Evolutionary conservation across 1,284 basidiomycete genomes (phyloP).

Genomic region (Farysia itapuensis): DNA sequence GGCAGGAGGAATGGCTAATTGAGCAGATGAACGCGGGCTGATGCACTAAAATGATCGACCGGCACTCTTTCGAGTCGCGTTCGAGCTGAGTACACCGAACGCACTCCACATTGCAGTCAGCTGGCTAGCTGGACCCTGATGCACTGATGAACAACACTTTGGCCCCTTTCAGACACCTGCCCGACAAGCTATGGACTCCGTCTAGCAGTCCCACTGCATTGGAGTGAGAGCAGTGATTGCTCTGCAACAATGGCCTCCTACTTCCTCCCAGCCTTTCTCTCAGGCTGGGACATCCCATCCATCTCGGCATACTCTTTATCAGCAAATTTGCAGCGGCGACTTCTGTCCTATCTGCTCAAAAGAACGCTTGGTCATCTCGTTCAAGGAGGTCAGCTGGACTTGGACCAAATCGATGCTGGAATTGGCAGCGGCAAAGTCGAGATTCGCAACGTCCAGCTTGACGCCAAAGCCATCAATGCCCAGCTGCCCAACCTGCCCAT

Average conservation of each 20-base stretch:
- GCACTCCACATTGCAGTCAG: no score
- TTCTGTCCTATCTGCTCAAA: constrained; percentile 84
- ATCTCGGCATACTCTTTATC: constrained; percentile 64
- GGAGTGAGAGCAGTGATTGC: no score
- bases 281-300: constrained; percentile 32
- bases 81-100: no score
- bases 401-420: constrained; percentile 84
- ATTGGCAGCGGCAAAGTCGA: constrained; percentile 85
- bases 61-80: no score
- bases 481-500: constrained; percentile 65
- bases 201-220: no score
- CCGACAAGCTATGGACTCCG: no score
- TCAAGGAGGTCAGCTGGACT: constrained; percentile 82
- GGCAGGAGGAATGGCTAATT: no score
- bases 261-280: constrained; percentile 28
- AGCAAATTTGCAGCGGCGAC: constrained; percentile 79
- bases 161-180: no score
- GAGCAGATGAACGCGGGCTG: no score
- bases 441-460: constrained; percentile 78
- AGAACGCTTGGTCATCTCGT: constrained; percentile 81
- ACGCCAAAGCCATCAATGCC: constrained; percentile 62
- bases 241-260: constrained; percentile 40
- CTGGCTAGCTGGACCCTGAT: no score
- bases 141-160: no score
- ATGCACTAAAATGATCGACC: no score